phyloP scores from a whole-genome alignment of 768 basidiomycete genomes.

The Lentinula detonsa region DNA sequence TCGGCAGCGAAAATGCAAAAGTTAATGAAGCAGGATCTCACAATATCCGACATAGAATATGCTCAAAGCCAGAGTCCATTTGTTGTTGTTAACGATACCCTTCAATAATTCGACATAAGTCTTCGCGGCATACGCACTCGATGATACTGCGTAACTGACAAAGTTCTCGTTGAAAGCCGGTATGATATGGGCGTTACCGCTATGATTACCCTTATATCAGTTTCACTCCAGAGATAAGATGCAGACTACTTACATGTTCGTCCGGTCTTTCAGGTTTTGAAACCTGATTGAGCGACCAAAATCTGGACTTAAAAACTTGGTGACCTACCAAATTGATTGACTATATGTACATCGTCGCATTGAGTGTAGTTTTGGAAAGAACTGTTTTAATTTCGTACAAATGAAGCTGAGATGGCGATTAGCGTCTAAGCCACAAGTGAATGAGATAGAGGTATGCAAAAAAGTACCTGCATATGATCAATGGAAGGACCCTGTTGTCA shows the following conservation, averaged over 20 bases:
- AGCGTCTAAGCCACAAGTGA: constrained; percentile 34
- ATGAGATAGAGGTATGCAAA: not conserved
- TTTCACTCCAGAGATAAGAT: not conserved
- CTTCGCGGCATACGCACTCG: not conserved
- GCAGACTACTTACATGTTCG: constrained; percentile 37
- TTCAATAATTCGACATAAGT: constrained; percentile 11
- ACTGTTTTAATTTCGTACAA: not conserved
- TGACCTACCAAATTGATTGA: constrained; percentile 41
- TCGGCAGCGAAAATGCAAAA: not conserved
- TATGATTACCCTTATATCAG: constrained; percentile 11
- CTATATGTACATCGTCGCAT: constrained; percentile 14
- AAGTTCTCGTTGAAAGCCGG: constrained; percentile 46
- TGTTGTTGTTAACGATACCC: constrained; percentile 47
- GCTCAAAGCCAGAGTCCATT: constrained; percentile 51
- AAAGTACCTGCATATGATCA: constrained; percentile 48
- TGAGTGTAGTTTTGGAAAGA: not conserved
- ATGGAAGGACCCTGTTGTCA: constrained; percentile 40
- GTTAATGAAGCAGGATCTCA: constrained; percentile 14
- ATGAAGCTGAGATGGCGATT: constrained; percentile 7
- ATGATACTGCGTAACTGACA: constrained; percentile 22
- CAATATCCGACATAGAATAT: constrained; percentile 63
- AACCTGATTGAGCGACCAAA: not conserved
- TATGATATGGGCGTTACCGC: constrained; percentile 53
- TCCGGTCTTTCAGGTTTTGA: constrained; percentile 33
- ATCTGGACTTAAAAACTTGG: not conserved